phyloP scores from a whole-genome alignment of 108 stramenopile genomes.

The Cyclotella kingstonii region DNA sequence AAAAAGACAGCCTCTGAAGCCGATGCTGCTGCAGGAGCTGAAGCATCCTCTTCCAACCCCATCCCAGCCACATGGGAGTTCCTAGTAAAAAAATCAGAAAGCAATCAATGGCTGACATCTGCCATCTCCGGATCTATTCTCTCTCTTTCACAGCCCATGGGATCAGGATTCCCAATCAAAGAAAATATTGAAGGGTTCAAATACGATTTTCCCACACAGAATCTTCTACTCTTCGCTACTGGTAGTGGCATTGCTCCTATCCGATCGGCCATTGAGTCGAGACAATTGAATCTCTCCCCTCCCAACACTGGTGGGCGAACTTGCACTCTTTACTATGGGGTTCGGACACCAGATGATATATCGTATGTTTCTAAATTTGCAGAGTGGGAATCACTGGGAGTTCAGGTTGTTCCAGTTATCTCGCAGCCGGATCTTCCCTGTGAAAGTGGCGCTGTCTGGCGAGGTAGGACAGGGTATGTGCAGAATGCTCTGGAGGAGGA shows the following conservation, averaged over 20 bases:
- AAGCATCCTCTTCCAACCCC: conserved; percentile 2
- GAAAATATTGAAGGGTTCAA: conserved; percentile 86
- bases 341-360: conserved; percentile 67
- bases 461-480: conserved; percentile 85
- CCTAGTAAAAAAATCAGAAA: conserved; percentile 84
- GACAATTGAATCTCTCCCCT: conserved; percentile 53
- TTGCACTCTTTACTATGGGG: conserved; percentile 86
- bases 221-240: conserved; percentile 78
- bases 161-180: conserved; percentile 80
- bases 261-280: conserved; percentile 87
- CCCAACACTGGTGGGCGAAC: conserved; percentile 58
- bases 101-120: conserved; percentile 70
- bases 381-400: conserved; percentile 77
- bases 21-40: conserved; percentile 42
- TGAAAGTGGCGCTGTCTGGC: conserved; percentile 47
- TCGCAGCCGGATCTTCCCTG: conserved; percentile 51
- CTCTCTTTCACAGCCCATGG: conserved; percentile 83
- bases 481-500: conserved; percentile 90
- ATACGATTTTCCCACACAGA: conserved; percentile 91
- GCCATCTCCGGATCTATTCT: conserved; percentile 43
- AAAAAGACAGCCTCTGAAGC: conserved; percentile 29
- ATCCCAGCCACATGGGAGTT: conserved; percentile 71
- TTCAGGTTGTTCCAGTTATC: conserved; percentile 85
- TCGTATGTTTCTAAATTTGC: conserved; percentile 77
- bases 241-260: conserved; percentile 92